Percentiles rank a stretch among this genome's conserved stretches.
These are phyloP conservation scores for Geoglossum cookeanum DNA, from an alignment of 2,329 filamentous ascomycete species.

Conservation along the genomic window DNA sequence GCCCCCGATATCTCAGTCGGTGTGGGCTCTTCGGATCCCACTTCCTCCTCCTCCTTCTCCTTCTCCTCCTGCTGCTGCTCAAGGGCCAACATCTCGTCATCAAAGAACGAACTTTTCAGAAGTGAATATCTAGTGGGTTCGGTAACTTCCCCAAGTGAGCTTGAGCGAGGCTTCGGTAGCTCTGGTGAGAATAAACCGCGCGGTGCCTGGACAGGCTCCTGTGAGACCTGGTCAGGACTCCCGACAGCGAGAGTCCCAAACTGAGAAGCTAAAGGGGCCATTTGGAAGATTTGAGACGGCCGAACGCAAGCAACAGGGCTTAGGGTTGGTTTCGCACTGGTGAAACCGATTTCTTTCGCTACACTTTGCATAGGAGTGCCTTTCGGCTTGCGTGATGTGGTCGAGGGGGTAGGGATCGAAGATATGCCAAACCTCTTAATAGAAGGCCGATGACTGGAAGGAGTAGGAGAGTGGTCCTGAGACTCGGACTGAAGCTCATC, in stretches of 20 bases:
- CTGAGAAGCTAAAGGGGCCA: constrained; percentile 44
- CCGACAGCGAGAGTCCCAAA: constrained; percentile 43
- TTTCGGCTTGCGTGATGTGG: not conserved
- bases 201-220: not conserved
- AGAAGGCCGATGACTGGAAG: constrained; percentile 2
- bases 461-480: constrained; percentile 6
- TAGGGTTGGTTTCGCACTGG: not conserved
- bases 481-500: constrained; percentile 11
- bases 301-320: constrained; percentile 3
- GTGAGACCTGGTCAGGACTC: constrained; percentile 29
- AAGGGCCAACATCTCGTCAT: not conserved
- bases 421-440: constrained; percentile 5
- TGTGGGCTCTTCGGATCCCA: constrained; percentile 12
- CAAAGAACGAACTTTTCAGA: constrained; percentile 5
- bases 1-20: constrained; percentile 38
- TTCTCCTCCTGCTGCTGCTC: not conserved
- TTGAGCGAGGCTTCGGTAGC: not conserved
- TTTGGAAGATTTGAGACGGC: constrained; percentile 20
- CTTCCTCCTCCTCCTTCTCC: too few relatives aligned
- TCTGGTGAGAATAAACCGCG: constrained; percentile 7
- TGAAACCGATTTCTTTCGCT: not conserved
- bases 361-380: not conserved
- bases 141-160: constrained; percentile 1
- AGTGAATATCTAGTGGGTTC: constrained; percentile 8
- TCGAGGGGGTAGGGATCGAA: not conserved